Conservation (phyloP, 1,284 basidiomycete species). For the Leccinum griseonigrum region DNA sequence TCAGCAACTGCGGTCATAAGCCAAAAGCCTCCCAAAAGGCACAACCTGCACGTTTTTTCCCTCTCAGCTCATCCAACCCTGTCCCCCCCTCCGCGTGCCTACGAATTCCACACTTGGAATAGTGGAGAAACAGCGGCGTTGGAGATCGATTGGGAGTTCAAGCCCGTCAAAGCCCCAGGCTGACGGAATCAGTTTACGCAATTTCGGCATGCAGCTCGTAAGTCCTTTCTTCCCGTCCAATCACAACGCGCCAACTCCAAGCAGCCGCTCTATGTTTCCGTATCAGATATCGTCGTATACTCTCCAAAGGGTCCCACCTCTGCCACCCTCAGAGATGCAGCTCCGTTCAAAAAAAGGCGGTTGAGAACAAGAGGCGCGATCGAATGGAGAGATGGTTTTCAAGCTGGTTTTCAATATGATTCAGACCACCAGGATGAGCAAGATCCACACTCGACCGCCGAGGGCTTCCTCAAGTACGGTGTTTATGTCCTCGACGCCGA, state of each 20-base stretch:
- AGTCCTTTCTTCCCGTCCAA: conserved; percentile 34
- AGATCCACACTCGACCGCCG: conserved; percentile 22
- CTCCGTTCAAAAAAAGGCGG: conserved; percentile 37
- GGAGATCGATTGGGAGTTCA: conserved; percentile 55
- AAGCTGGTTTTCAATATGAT: conserved; percentile 16
- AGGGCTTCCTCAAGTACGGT: conserved; percentile 51
- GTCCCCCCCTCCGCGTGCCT: conserved; percentile 16
- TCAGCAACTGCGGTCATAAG: conserved; percentile 3
- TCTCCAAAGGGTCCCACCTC: conserved; percentile 45
- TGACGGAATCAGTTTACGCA: conserved; percentile 72
- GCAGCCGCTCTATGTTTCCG: conserved; percentile 56
- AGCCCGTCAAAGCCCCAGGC: conserved; percentile 58
- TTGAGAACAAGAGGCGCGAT: conserved; percentile 39
- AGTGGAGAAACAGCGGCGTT: conserved; percentile 15
- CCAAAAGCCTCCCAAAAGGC: conserved; percentile 17
- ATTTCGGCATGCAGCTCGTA: conserved; percentile 83
- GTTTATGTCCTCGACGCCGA: conserved; percentile 59
- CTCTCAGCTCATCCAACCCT: conserved; percentile 40
- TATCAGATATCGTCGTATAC: conserved; percentile 67
- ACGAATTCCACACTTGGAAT: conserved; percentile 23
- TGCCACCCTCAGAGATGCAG: conserved; percentile 39
- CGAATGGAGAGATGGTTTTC: conserved; percentile 27
- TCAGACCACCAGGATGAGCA: conserved; percentile 7
- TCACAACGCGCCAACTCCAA: conserved; percentile 7
- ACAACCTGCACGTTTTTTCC: conserved; percentile 50